Evolutionary conservation across 2,329 filamentous ascomycete species (phyloP).

Genomic region (Ophiostoma angusticollis): DNA sequence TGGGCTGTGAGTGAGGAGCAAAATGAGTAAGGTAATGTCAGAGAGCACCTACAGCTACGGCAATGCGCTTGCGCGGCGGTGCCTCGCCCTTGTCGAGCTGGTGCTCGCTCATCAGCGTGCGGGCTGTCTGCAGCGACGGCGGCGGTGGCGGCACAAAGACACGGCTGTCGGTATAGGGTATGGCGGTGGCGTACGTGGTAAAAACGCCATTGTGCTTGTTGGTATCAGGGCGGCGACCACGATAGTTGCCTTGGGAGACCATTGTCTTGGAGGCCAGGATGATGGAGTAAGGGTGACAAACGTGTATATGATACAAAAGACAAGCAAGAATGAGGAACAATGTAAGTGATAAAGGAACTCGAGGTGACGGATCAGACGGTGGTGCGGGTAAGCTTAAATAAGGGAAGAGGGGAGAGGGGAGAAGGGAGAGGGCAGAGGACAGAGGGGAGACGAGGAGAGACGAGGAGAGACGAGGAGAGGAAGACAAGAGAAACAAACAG

Average conservation of each 20-base stretch:
- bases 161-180: conserved; percentile 23
- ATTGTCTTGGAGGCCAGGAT: conserved; percentile 22
- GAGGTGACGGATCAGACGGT: too few relatives aligned
- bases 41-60: conserved; percentile 39
- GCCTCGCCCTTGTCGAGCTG: conserved; percentile 29
- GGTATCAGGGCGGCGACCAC: conserved; percentile 20
- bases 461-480: not conserved
- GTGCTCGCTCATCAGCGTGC: conserved; percentile 27
- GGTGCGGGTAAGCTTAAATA: too few relatives aligned
- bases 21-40: not conserved
- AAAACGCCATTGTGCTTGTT: conserved; percentile 30
- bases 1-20: conserved; percentile 23
- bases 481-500: not conserved
- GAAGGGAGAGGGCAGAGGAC: not conserved
- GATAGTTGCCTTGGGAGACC: conserved; percentile 30
- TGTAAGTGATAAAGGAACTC: not conserved
- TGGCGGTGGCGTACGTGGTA: conserved; percentile 24
- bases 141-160: conserved; percentile 20
- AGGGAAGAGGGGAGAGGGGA: not conserved
- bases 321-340: not conserved
- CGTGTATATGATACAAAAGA: too few relatives aligned
- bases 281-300: too few relatives aligned
- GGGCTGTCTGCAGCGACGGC: too few relatives aligned
- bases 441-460: not conserved
- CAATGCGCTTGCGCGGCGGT: conserved; percentile 43